Base-by-base conservation (phyloP, 805 yeast species). In the Yarrowia osloensis region DNA sequence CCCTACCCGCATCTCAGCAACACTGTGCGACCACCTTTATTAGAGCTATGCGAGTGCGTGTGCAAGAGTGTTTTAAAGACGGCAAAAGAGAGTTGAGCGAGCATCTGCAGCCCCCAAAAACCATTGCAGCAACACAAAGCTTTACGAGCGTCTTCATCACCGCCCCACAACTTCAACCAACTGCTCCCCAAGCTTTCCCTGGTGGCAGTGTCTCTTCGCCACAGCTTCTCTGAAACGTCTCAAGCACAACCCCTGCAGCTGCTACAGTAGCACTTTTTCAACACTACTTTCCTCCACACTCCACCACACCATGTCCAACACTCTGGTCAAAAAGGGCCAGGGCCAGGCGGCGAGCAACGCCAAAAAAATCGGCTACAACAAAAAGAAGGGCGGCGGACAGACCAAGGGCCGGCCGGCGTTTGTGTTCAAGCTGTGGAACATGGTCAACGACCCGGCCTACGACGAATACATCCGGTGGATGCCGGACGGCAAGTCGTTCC, bases 341-440 rank as follows among this genome's bases (percentile, higher is more conserved):
- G 63, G 63, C 49, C 63, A 39, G 28, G 63, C 63, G 17, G 66
- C 66, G 4, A 24, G 55, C 29, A 28, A 49, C n/a, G 42, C 66
- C 54, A 61, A 61, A 44, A 61, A 61, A 15, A 44, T 61, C 6
- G 52, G 54, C 13, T 61, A 61, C 54, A 46, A 31, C 54, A 61
- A 73, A 71, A 63, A 72, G 71, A 21, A 70, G 70, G 55, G 62
- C 73, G 21, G 70, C 68, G 15, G 49, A 7, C 63, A 57, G 49
- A 75, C 76, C 24, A 76, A 74, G 70, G 70, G 73, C 31, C 70
- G 91, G 65, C 96, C 98, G 1, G 96, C 97, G 0, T 95, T 95
- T 79, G 97, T 95, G 11, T 86, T 88, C 81, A 95, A 95, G 77
- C 80, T 95, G 21, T 94, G 99, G 99, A 84, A 88, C 40, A 95